Evolutionary conservation across 768 basidiomycete species (phyloP), one percentile per base, ranked within the genome.

Genomic region (Chalciporus pseudorubinellus): DNA sequence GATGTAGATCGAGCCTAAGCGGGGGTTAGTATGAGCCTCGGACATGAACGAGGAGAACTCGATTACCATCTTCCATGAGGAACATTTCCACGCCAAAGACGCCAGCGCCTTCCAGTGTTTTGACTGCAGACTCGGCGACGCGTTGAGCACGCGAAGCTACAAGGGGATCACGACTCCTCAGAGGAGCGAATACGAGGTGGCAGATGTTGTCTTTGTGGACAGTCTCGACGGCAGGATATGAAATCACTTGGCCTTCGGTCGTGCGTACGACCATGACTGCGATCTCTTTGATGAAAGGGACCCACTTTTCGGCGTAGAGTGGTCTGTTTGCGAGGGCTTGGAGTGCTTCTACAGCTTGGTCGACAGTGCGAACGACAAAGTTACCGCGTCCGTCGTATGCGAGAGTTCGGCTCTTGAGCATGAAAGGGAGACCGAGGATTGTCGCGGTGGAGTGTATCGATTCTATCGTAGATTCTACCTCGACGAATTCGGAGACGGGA

Each of bases 21-120:
- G 24, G 12, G 14, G 14, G n/a, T 50, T 28, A 14, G 42, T 26
- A 3, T 14, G 21, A 24, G 26, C 8, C 39, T 7, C 26, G 31
- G 20, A 19, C 16, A 12, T 7, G 19, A 9, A 13, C 13, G 16
- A 46, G 14, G 31, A 21, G 16, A 26, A 20, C 14, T 38, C 8
- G 65, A 79, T 41, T 59, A 92, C 95, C 94, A 63, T 95, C 81
- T 24, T 78, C 72, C 80, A 95, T 80, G 38, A 98, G 74, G 73
- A 99, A 99, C 93, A 98, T 92, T 69, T 99, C 97, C 1, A 99
- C 95, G 1, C 95, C 97, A 71, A 97, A 98, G 21, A 98, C 82
- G 11, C 97, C 97, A 9, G 94, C 95, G 3, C 95, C 95, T 16
- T 82, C 70, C 33, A 98, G 79, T 7, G 85, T 82, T 52, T 72